Evolutionary conservation across 2,329 filamentous ascomycete species (phyloP).

Genomic region (Aspergillus intermedius): DNA sequence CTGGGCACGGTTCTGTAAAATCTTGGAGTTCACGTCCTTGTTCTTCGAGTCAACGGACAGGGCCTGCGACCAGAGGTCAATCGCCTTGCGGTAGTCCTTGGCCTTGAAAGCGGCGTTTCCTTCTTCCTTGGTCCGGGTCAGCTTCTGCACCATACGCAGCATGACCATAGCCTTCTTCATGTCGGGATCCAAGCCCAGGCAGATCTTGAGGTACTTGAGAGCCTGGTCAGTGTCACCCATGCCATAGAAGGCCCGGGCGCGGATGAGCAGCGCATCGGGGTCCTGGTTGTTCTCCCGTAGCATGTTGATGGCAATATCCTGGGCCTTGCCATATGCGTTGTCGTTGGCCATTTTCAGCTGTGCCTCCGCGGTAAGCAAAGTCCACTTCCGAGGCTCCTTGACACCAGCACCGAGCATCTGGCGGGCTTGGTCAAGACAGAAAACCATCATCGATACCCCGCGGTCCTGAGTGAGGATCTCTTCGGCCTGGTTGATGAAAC

Average conservation of each 20-base stretch:
- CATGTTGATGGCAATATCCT: constrained; percentile 84
- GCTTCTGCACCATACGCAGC: constrained; percentile 80
- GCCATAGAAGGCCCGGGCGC: constrained; percentile 79
- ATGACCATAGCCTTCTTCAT: constrained; percentile 83
- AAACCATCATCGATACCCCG: constrained; percentile 82
- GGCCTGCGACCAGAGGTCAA: constrained; percentile 77
- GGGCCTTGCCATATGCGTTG: constrained; percentile 83
- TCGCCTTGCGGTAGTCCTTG: constrained; percentile 69
- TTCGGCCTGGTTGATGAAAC: constrained; percentile 73
- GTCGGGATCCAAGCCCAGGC: constrained; percentile 84
- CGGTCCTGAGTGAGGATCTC: constrained; percentile 67
- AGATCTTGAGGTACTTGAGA: constrained; percentile 84
- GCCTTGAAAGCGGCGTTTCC: constrained; percentile 88
- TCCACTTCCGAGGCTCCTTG: constrained; percentile 83
- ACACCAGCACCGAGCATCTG: constrained; percentile 69
- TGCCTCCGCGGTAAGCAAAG: constrained; percentile 83
- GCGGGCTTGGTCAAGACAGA: constrained; percentile 86
- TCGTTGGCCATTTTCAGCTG: constrained; percentile 86
- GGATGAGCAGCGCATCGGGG: constrained; percentile 84
- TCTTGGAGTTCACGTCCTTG: constrained; percentile 88
- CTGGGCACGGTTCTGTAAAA: constrained; percentile 86
- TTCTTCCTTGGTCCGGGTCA: constrained; percentile 89
- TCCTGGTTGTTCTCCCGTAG: constrained; percentile 83
- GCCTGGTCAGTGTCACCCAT: constrained; percentile 95
- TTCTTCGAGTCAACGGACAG: constrained; percentile 80